These are phyloP conservation scores for Lavandula angustifolia DNA, from an alignment of 257 asterid genomes.

Conservation along the genomic window DNA sequence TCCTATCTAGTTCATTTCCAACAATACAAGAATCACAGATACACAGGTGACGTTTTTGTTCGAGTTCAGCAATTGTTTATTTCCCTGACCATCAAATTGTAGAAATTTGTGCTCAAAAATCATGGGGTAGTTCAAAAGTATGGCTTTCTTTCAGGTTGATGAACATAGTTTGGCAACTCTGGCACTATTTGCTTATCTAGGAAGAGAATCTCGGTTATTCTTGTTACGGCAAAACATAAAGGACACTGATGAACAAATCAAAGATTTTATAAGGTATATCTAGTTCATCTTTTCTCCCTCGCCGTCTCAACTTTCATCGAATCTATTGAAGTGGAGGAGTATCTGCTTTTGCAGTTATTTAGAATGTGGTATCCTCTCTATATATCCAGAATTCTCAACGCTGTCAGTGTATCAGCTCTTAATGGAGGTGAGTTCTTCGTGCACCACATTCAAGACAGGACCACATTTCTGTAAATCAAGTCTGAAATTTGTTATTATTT, in stretches of 20 bases:
- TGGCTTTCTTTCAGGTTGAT: slow-evolving; percentile 45
- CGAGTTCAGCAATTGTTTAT: slow-evolving; percentile 5
- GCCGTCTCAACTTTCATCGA: slow-evolving; percentile 6
- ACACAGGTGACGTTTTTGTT: background rate
- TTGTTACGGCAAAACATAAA: slow-evolving; percentile 57
- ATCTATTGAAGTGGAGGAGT: slow-evolving; percentile 15
- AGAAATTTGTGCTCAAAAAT: background rate
- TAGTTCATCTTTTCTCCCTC: slow-evolving; percentile 12
- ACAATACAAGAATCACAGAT: background rate
- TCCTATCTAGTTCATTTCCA: background rate
- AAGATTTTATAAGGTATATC: slow-evolving; percentile 60
- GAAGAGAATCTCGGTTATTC: slow-evolving; percentile 75
- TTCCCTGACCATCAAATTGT: background rate
- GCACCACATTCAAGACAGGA: slow-evolving; percentile 1
- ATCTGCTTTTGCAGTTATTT: slow-evolving; percentile 56
- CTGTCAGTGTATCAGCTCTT: slow-evolving; percentile 69
- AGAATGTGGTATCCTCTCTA: slow-evolving; percentile 67
- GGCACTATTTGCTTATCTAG: slow-evolving; percentile 74
- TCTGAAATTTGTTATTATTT: slow-evolving; percentile 29
- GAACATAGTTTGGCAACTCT: slow-evolving; percentile 61
- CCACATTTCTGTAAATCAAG: background rate
- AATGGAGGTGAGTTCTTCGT: slow-evolving; percentile 61
- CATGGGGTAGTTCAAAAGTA: background rate
- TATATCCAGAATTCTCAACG: slow-evolving; percentile 63
- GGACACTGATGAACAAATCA: slow-evolving; percentile 62